These are phyloP conservation scores for Xylaria flabelliformis DNA, from an alignment of 495 filamentous ascomycete species.

Conservation along the genomic window DNA sequence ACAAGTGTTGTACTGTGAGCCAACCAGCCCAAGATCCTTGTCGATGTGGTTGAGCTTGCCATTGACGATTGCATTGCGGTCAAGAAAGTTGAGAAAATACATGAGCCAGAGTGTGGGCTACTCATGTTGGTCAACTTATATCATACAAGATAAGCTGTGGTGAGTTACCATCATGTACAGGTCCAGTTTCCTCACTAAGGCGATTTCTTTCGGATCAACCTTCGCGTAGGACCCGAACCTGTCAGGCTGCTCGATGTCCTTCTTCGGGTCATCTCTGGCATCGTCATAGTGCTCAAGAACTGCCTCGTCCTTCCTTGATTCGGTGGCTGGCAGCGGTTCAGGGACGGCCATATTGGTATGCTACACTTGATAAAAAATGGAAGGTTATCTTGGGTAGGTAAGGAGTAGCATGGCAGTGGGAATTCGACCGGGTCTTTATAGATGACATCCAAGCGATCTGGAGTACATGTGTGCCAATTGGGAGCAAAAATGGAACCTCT, in stretches of 20 bases:
- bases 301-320: conserved; percentile 7
- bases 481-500: background rate
- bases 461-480: background rate
- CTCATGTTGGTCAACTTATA: background rate
- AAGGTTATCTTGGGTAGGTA: background rate
- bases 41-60: conserved; percentile 55
- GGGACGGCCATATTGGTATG: background rate
- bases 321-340: background rate
- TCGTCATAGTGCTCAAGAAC: conserved; percentile 21
- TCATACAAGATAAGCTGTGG: background rate
- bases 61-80: conserved; percentile 54
- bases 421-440: background rate
- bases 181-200: conserved; percentile 57
- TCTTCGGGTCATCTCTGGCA: conserved; percentile 11
- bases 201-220: conserved; percentile 50
- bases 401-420: background rate
- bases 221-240: conserved; percentile 51
- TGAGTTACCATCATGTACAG: conserved; percentile 47
- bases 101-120: conserved; percentile 54
- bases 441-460: background rate
- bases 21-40: conserved; percentile 53
- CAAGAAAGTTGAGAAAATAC: conserved; percentile 52
- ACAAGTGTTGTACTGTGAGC: conserved; percentile 58
- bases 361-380: background rate
- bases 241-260: conserved; percentile 31